Evolutionary conservation across 495 filamentous ascomycete species (phyloP).

Genomic region (Trichoderma orchidacearum): DNA sequence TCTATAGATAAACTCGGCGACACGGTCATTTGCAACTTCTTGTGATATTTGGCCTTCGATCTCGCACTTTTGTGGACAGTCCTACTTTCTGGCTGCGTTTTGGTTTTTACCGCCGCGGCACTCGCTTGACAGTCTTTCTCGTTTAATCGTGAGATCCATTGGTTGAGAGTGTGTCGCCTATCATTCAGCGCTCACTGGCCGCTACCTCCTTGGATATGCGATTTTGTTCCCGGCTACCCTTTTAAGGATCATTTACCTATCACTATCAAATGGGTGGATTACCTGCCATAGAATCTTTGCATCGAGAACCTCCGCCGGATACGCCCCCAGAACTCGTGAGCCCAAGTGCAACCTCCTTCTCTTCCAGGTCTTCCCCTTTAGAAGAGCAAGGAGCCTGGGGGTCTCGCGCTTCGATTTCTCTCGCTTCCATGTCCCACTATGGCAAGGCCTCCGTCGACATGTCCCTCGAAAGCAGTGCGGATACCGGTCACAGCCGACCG

Average conservation of each 20-base stretch:
- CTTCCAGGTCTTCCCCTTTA: conserved; percentile 14
- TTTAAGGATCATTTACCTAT: not conserved
- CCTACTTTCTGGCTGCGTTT: no score
- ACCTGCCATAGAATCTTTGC: conserved; percentile 22
- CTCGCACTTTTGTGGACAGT: no score
- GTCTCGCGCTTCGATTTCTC: conserved; percentile 7
- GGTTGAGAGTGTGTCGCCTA: no score
- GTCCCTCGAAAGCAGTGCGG: conserved; percentile 15
- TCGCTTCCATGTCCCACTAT: conserved; percentile 38
- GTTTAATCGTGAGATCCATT: no score
- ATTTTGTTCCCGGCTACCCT: not conserved
- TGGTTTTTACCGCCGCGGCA: no score
- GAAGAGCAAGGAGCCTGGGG: conserved; percentile 1
- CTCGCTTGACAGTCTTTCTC: no score
- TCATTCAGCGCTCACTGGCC: no score
- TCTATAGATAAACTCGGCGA: no score
- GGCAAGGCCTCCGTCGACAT: conserved; percentile 29
- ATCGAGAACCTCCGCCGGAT: conserved; percentile 25
- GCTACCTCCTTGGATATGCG: not conserved
- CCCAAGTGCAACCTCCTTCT: conserved; percentile 24
- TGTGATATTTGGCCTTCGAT: no score
- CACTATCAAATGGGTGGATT: not conserved
- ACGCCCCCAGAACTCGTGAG: conserved; percentile 30
- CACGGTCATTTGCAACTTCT: no score
- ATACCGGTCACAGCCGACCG: conserved; percentile 16